Conservation (phyloP, 139 green algal genomes). For the Diplosphaera chodatii region DNA sequence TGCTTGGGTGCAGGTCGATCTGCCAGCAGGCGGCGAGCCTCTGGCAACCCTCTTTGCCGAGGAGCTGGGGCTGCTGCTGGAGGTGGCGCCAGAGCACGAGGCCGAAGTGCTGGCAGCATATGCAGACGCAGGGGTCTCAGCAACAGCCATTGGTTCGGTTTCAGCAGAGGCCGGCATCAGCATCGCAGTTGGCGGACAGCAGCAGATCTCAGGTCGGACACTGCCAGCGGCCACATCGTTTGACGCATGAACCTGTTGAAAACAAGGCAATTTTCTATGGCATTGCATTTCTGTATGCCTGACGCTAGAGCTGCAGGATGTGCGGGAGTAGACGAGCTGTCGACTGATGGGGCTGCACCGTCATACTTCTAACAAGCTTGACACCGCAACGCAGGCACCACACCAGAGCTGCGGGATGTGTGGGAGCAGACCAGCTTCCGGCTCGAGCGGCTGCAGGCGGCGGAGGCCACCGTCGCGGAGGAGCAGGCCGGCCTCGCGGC, state of each 20-base stretch:
- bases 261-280: too few relatives aligned
- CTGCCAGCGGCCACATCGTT: too few relatives aligned
- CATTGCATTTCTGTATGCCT: too few relatives aligned
- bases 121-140: slow-evolving; percentile 54
- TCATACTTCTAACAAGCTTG: too few relatives aligned
- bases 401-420: slow-evolving; percentile 61
- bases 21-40: slow-evolving; percentile 34
- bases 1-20: slow-evolving; percentile 43
- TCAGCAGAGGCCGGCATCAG: slow-evolving; percentile 13
- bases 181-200: slow-evolving; percentile 55
- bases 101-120: slow-evolving; percentile 60
- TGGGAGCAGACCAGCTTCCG: slow-evolving; percentile 95
- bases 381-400: slow-evolving; percentile 28
- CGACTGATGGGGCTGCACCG: too few relatives aligned
- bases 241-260: too few relatives aligned
- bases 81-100: slow-evolving; percentile 63
- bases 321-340: too few relatives aligned
- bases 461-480: slow-evolving; percentile 70
- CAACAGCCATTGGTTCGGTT: slow-evolving; percentile 55
- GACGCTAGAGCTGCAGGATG: too few relatives aligned
- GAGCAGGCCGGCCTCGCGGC: slow-evolving; percentile 60
- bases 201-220: slow-evolving; percentile 28
- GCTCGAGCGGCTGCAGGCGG: slow-evolving; percentile 79
- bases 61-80: slow-evolving; percentile 92
- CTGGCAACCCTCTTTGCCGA: slow-evolving; percentile 85